Evolutionary conservation across 805 yeast genomes (phyloP).

Genomic region (Phaffomyces thermotolerans): DNA sequence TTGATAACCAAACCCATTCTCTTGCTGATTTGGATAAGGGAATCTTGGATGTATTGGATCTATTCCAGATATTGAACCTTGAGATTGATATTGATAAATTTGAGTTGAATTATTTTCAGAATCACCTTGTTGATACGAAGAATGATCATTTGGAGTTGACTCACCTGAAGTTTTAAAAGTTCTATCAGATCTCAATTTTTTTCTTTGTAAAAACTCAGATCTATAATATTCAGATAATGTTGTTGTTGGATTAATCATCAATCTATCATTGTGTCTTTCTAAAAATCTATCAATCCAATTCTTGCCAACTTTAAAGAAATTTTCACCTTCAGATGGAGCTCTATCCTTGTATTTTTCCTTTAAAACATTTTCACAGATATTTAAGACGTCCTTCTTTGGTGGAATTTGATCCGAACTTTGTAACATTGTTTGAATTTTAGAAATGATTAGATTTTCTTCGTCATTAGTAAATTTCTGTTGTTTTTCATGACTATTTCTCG

Average conservation of each 20-base stretch:
- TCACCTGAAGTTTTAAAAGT: constrained; percentile 13
- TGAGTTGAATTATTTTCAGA: constrained; percentile 4
- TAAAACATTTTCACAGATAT: constrained; percentile 19
- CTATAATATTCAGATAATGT: constrained; percentile 23
- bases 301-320: constrained; percentile 22
- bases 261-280: constrained; percentile 23
- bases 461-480: constrained; percentile 25
- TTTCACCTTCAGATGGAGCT: constrained; percentile 10
- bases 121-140: neutral
- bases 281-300: constrained; percentile 25
- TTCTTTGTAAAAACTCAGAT: constrained; percentile 22
- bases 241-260: constrained; percentile 17
- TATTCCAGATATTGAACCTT: neutral
- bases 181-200: constrained; percentile 18
- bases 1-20: constrained; percentile 7
- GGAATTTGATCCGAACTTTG: constrained; percentile 19
- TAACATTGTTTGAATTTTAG: constrained; percentile 16
- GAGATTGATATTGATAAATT: constrained; percentile 1
- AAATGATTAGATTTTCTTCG: constrained; percentile 20
- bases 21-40: constrained; percentile 8
- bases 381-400: constrained; percentile 20
- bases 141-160: constrained; percentile 13
- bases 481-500: constrained; percentile 24
- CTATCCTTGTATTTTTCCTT: constrained; percentile 17
- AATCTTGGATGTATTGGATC: constrained; percentile 1